Evolutionary conservation across 2,329 filamentous ascomycete genomes (phyloP), one percentile per base, ranked within the genome.

Genomic region (Nothophaeocryptopus gaeumannii): DNA sequence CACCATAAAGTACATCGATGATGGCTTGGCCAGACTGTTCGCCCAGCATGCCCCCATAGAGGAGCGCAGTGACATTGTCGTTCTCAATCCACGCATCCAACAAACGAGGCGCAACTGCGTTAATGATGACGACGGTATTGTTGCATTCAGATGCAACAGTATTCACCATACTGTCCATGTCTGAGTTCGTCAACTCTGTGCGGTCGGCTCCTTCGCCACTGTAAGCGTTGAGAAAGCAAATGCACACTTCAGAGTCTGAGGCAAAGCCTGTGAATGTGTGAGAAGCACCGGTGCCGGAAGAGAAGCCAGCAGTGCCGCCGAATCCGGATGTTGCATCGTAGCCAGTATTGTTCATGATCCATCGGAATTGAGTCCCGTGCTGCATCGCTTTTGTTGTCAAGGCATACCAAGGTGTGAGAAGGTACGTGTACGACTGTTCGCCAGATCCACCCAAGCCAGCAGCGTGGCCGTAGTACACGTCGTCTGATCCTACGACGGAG

Each of bases 91-190:
- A 92, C 8, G 88, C 81, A 10, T 83, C 81, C 16, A 96, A 71
- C 1, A 95, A 73, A 4, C 95, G 87, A 1, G 91, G 83, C 0
- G 90, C 90, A 3, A 85, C 81, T 1, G 87, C 89, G 74, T 97
- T 92, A 51, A 97, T 85, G 50, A 96, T 82, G 12, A 97, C 88
- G 52, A 97, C 86, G 10, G 90, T 96, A 78, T 96, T 96, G 73
- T 85, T 83, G 76, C 86, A 91, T 26, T 26, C 20, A 26, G 39
- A 26, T 26, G 39, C 39, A 29, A 40, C 39, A 40, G 15, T n/a
- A 8, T 40, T 40, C 4, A 40, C 39, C 7, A 40, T 26, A 16
- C 31, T 30, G 15, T 40, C 39, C 10, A 16, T 13, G 14, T 26
- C 20, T 12, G 39, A 13, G 13, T 40, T 26, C 29, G 15, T 16